Conservation (phyloP, 192 early-diverging fungal species). For the Allomyces javanicus region DNA sequence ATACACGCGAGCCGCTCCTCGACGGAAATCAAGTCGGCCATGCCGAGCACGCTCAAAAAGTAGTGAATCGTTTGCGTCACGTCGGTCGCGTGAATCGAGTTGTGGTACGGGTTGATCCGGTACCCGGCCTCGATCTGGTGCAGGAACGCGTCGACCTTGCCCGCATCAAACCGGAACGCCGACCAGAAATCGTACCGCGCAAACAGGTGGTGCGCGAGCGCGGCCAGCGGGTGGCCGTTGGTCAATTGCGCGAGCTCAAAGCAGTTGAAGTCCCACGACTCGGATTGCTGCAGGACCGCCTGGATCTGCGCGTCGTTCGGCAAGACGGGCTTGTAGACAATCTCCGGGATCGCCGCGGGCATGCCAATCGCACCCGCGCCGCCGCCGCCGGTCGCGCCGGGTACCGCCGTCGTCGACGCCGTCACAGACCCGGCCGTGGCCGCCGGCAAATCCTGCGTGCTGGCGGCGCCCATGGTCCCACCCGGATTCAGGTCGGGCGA, state of each 20-base stretch:
- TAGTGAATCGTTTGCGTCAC: slow-evolving; percentile 29
- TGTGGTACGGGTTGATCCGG: slow-evolving; percentile 30
- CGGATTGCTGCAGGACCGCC: background rate
- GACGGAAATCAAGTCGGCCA: slow-evolving; percentile 13
- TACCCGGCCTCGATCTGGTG: slow-evolving; percentile 25
- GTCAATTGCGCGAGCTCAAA: slow-evolving; percentile 2
- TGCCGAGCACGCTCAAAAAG: slow-evolving; percentile 10
- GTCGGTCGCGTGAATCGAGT: slow-evolving; percentile 31
- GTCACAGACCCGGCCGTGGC: background rate
- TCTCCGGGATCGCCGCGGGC: background rate
- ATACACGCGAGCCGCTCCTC: slow-evolving; percentile 24
- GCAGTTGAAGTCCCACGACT: slow-evolving; percentile 3
- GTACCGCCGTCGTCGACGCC: background rate
- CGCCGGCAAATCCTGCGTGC: no score
- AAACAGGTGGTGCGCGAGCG: background rate
- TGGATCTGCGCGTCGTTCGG: background rate
- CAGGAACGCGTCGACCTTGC: background rate
- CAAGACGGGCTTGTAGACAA: background rate
- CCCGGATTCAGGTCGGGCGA: background rate
- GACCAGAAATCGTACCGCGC: background rate
- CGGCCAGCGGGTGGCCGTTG: background rate
- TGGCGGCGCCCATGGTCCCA: background rate
- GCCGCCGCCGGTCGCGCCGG: background rate
- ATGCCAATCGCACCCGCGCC: background rate
- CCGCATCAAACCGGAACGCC: background rate